Conservation (phyloP, 2,329 filamentous ascomycete genomes). For the Aspergillus niger region DNA sequence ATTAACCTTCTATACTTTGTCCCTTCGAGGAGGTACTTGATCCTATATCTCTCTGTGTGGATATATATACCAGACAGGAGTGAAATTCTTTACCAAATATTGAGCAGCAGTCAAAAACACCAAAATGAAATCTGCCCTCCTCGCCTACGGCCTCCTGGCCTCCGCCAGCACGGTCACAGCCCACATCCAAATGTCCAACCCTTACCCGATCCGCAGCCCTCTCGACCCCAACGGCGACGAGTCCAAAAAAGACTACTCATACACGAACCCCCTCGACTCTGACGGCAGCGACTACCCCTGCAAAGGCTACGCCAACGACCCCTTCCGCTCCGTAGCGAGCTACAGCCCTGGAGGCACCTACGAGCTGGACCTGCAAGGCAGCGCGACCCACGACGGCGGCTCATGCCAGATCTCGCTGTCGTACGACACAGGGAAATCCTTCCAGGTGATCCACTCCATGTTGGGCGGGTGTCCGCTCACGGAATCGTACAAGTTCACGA, state of each 20-base stretch:
- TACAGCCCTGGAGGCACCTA: conserved; percentile 65
- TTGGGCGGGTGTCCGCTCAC: conserved; percentile 58
- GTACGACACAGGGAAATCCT: conserved; percentile 69
- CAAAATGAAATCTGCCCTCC: conserved; percentile 36
- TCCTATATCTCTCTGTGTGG: no score
- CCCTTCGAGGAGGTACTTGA: no score
- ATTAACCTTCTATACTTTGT: no score
- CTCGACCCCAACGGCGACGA: conserved; percentile 49
- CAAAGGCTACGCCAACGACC: conserved; percentile 64
- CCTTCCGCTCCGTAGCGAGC: conserved; percentile 58
- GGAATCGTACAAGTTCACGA: conserved; percentile 63
- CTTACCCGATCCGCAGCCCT: conserved; percentile 56
- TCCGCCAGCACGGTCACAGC: conserved; percentile 29
- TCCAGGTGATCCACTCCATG: conserved; percentile 68
- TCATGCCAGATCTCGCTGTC: conserved; percentile 76
- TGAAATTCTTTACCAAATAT: no score
- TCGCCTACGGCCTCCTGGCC: conserved; percentile 36
- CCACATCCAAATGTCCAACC: conserved; percentile 61
- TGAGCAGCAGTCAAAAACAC: no score
- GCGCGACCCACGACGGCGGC: conserved; percentile 67
- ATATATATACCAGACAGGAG: no score
- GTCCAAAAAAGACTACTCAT: conserved; percentile 66
- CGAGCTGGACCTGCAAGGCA: conserved; percentile 65
- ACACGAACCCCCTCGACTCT: conserved; percentile 65
- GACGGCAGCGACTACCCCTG: conserved; percentile 70